These are phyloP conservation scores for Eucalyptus tenuipes DNA, from an alignment of 345 rosid genomes.

Conservation along the genomic window DNA sequence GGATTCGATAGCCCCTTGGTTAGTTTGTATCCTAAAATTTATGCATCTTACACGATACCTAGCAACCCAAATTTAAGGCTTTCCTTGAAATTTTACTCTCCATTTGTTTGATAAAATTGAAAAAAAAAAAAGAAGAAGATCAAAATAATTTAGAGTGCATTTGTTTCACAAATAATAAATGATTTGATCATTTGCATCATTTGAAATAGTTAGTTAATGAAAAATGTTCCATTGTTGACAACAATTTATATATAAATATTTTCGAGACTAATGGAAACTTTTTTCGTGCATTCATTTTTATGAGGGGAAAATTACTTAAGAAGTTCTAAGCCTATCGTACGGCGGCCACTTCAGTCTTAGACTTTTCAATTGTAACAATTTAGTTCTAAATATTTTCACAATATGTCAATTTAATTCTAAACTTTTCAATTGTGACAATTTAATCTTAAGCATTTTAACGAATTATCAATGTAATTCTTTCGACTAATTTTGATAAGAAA, in stretches of 20 bases:
- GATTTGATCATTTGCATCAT: not conserved
- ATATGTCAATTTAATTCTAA: no score
- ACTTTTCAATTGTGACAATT: no score
- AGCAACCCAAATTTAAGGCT: not conserved
- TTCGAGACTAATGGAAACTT: no score
- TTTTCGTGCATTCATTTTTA: no score
- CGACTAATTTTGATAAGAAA: no score
- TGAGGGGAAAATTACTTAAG: no score
- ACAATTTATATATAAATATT: no score
- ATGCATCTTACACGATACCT: not conserved
- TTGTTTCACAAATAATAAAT: not conserved
- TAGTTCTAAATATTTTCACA: no score
- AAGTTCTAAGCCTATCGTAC: no score
- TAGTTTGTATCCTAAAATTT: not conserved
- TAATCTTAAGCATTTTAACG: no score
- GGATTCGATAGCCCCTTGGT: not conserved
- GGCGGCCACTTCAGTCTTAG: accelerated
- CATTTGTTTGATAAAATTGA: not conserved
- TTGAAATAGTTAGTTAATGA: not conserved
- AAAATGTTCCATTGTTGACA: not conserved
- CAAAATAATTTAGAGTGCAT: not conserved
- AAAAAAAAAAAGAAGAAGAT: not conserved
- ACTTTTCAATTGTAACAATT: no score
- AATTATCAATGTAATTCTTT: no score
- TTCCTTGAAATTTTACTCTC: not conserved